Base-by-base conservation (phyloP, 2,329 filamentous ascomycete species). In the Hymenoscyphus linearis region DNA sequence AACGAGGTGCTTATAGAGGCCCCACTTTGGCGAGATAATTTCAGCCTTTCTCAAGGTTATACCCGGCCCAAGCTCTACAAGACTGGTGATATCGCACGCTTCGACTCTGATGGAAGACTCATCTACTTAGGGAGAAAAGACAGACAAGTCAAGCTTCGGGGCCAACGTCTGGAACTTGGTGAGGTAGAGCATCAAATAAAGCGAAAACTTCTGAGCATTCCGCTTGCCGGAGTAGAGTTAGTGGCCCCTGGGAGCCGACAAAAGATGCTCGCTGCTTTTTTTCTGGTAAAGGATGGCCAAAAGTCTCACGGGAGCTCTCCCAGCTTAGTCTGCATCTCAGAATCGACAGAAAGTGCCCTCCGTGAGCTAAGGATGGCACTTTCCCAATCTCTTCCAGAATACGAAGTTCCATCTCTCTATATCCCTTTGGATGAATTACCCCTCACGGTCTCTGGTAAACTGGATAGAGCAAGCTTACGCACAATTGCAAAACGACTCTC, bases 131-230 rank as follows among this genome's bases (percentile, higher is more conserved):
- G 93, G 2, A 85, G 93, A 14, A 88, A 88, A 6, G 93, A 97
- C 71, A 91, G 96, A 59, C 93, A 97, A 74, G 87, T 96, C 64
- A 97, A 97, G 73, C 81, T 97, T 3, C 85, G 93, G 13, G 93
- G 93, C 0, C 93, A 97, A 72, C 82, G 93, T 14, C 81, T 97
- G 0, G 93, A 97, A 70, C 88, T 96, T 63, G 89, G 88, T 1
- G 93, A 97, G 76, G 96, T 97, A 37, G 65, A 66, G 79, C 60
- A 65, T 37, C 62, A 65, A 16, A 52, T 59, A 9, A 58, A 40
- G 31, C 18, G 5, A 9, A 40, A 40, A 27, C 50, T 64, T 1
- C 26, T 31, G 1, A 36, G 55, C 22, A 13, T n/a, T 14, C 18
- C 52, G 34, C 54, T 54, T 16, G 61, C 31, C 18, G 61, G 58